These are phyloP conservation scores for Pisolithus albus DNA, from an alignment of 768 basidiomycete genomes.

Conservation along the genomic window DNA sequence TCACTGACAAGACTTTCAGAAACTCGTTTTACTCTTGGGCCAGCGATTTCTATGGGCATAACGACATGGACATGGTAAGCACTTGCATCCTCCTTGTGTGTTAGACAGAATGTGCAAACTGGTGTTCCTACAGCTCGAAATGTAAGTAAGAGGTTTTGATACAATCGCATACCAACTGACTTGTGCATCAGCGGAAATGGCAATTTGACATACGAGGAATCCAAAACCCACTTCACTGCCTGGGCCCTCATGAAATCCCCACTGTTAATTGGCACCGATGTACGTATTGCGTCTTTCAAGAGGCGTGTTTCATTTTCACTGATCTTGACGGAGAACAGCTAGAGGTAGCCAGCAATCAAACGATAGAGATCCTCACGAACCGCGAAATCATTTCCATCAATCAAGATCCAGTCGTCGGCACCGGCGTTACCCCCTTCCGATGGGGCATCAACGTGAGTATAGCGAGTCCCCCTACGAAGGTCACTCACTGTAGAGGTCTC, in stretches of 20 bases:
- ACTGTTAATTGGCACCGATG: constrained; percentile 54
- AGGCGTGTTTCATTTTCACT: constrained; percentile 3
- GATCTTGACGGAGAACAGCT: constrained; percentile 29
- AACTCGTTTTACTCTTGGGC: constrained; percentile 61
- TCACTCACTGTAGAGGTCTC: neutral
- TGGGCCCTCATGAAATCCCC: constrained; percentile 71
- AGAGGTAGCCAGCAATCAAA: constrained; percentile 43
- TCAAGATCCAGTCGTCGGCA: constrained; percentile 58
- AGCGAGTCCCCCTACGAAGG: neutral
- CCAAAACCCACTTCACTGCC: constrained; percentile 65
- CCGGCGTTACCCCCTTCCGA: constrained; percentile 57
- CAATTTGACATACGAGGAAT: constrained; percentile 52
- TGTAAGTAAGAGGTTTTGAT: constrained; percentile 31
- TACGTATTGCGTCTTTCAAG: constrained; percentile 21
- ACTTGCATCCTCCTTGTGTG: constrained; percentile 4
- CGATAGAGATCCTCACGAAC: constrained; percentile 53
- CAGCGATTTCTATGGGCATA: constrained; percentile 61
- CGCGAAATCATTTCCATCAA: constrained; percentile 61
- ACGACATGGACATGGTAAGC: constrained; percentile 61
- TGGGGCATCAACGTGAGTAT: constrained; percentile 58
- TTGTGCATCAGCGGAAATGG: constrained; percentile 48
- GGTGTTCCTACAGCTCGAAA: constrained; percentile 38
- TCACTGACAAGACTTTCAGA: constrained; percentile 24
- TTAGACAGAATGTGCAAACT: neutral
- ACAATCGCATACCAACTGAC: neutral